A percentile compares a stretch with the other conserved stretches of the same genome.
Conservation (phyloP, 2,329 filamentous ascomycete species). For the Colletotrichum sp. region DNA sequence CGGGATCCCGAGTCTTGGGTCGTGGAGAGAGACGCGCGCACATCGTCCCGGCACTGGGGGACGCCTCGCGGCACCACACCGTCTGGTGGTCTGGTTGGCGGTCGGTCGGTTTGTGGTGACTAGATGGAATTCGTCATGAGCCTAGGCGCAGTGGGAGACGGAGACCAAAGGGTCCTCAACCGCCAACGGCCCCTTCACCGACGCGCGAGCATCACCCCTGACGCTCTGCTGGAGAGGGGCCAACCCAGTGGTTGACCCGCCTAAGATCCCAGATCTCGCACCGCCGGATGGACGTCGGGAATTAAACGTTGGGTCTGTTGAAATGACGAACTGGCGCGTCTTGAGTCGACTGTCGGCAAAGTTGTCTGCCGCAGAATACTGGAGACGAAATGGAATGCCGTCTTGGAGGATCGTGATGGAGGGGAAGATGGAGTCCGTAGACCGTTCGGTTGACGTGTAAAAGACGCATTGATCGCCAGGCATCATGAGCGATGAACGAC, state of each 20-base stretch:
- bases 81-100: neutral
- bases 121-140: conserved; percentile 7
- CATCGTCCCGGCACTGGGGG: neutral
- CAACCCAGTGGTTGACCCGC: neutral
- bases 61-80: neutral
- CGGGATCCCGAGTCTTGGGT: neutral
- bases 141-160: neutral
- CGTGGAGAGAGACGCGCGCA: neutral
- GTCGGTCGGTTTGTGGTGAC: neutral
- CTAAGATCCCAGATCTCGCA: neutral
- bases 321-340: neutral
- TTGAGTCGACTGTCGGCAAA: conserved; percentile 1
- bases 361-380: neutral
- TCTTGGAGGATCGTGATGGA: neutral
- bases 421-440: neutral
- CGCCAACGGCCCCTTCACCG: neutral
- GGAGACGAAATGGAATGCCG: neutral
- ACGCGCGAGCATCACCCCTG: neutral
- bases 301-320: neutral
- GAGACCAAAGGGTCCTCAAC: neutral
- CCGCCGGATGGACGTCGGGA: neutral
- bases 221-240: neutral
- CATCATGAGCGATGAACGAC: neutral
- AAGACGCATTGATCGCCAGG: neutral
- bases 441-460: neutral